Evolutionary conservation across 2,329 filamentous ascomycete species (phyloP).

Genomic region (Monosporascus cannonballus): DNA sequence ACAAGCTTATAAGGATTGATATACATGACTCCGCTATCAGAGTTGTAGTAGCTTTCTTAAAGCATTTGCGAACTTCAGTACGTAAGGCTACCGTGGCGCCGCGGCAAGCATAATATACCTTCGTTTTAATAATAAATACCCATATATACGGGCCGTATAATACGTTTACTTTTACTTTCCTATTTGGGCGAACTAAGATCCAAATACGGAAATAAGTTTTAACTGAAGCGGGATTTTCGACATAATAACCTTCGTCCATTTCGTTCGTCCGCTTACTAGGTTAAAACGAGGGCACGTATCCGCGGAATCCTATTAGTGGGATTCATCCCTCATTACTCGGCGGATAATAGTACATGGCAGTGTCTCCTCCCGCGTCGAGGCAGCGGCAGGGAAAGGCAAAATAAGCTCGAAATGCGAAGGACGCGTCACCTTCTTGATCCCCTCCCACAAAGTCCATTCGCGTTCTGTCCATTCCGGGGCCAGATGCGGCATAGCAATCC

Average conservation of each 20-base stretch:
- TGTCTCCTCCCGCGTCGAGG: conserved; percentile 7
- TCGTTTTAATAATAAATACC: no score
- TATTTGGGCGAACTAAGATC: no score
- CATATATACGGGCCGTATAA: no score
- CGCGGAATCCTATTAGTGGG: background rate
- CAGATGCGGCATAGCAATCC: background rate
- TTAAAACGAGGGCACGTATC: background rate
- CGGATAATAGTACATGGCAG: conserved; percentile 11
- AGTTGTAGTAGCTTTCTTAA: conserved; percentile 1
- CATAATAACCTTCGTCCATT: no score
- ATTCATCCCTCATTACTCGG: background rate
- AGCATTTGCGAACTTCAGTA: background rate
- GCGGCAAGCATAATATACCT: no score
- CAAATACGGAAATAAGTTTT: no score
- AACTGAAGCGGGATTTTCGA: no score
- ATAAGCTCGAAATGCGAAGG: conserved; percentile 11
- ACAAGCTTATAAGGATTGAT: background rate
- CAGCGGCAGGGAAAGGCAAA: conserved; percentile 9
- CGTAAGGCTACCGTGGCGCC: no score
- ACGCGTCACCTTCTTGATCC: conserved; percentile 9
- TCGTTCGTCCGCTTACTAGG: no score
- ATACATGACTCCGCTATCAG: background rate
- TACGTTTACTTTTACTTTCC: no score
- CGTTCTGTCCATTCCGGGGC: conserved; percentile 4
- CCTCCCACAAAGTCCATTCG: conserved; percentile 7